Percentiles rank a stretch among this genome's conserved stretches.
Evolutionary conservation across 1,139 yeast species (phyloP).

Genomic region (Arxiozyma heterogenica): DNA sequence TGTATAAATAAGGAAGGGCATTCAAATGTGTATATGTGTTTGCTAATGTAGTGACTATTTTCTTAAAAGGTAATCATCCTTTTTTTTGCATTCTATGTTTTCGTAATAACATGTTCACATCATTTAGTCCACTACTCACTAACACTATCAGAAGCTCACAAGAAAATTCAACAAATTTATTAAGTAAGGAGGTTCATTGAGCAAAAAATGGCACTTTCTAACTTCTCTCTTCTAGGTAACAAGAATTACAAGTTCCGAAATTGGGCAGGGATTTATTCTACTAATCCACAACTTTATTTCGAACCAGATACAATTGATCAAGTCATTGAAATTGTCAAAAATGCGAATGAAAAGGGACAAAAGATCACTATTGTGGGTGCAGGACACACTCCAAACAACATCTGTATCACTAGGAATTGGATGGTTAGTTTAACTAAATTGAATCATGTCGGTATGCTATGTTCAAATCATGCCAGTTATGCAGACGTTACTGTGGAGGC

Average conservation of each 20-base stretch:
- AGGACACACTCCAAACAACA: constrained; percentile 89
- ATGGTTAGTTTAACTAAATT: constrained; percentile 75
- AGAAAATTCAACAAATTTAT: no score
- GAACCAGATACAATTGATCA: constrained; percentile 66
- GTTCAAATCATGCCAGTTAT: constrained; percentile 38
- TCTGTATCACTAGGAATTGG: constrained; percentile 88
- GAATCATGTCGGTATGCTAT: constrained; percentile 43
- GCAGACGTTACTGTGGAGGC: constrained; percentile 92
- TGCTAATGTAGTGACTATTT: no score
- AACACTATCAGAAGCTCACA: no score
- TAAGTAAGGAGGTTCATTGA: not conserved
- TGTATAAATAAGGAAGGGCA: no score
- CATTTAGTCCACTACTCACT: no score
- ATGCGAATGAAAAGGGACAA: constrained; percentile 50
- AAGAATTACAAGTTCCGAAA: constrained; percentile 36
- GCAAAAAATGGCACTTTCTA: not conserved
- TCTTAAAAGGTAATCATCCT: no score
- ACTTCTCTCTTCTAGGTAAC: not conserved
- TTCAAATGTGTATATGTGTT: no score
- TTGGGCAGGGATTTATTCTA: constrained; percentile 86
- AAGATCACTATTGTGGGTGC: constrained; percentile 85
- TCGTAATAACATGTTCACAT: no score
- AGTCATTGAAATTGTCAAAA: constrained; percentile 51
- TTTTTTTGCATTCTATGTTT: no score
- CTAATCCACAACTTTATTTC: constrained; percentile 67